Conservation (phyloP, 2,329 filamentous ascomycete species). For the Bimuria novae-zelandiae region DNA sequence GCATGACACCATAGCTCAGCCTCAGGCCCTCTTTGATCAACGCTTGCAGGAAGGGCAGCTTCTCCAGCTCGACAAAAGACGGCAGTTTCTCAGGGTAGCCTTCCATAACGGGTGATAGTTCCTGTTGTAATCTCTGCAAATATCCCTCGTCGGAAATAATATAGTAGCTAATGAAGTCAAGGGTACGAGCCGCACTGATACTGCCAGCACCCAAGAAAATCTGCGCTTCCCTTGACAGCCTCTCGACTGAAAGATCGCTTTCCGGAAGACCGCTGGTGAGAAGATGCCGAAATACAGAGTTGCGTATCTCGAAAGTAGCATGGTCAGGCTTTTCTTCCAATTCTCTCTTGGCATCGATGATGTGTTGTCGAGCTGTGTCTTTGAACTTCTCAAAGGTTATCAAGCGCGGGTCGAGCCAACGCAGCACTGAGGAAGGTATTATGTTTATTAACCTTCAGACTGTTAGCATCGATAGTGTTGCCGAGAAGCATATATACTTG, state of each 20-base stretch:
- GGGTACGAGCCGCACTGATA: conserved; percentile 10
- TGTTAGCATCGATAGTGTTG: background rate
- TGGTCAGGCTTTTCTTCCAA: background rate
- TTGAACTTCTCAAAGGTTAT: conserved; percentile 4
- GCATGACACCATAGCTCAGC: conserved; percentile 13
- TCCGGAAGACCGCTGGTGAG: conserved; percentile 19
- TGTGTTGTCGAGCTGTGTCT: conserved; percentile 2
- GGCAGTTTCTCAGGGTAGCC: conserved; percentile 3
- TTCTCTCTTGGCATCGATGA: conserved; percentile 7
- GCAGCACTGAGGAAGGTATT: conserved; percentile 3
- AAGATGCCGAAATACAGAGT: conserved; percentile 7
- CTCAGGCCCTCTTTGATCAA: conserved; percentile 20
- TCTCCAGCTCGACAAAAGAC: conserved; percentile 12
- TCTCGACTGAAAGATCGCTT: conserved; percentile 14
- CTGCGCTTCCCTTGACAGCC: conserved; percentile 27
- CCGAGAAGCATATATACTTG: background rate
- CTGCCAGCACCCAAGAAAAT: conserved; percentile 21
- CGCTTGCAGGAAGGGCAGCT: conserved; percentile 12
- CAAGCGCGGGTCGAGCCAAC: conserved; percentile 4
- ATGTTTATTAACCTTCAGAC: background rate
- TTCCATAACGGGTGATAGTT: conserved; percentile 11
- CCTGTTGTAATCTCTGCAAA: conserved; percentile 3
- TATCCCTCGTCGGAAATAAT: conserved; percentile 7
- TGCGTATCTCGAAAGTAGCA: background rate
- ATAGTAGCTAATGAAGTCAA: conserved; percentile 11